phyloP scores from a whole-genome alignment of 2,329 filamentous ascomycete genomes.

The Colletotrichum zoysiae region DNA sequence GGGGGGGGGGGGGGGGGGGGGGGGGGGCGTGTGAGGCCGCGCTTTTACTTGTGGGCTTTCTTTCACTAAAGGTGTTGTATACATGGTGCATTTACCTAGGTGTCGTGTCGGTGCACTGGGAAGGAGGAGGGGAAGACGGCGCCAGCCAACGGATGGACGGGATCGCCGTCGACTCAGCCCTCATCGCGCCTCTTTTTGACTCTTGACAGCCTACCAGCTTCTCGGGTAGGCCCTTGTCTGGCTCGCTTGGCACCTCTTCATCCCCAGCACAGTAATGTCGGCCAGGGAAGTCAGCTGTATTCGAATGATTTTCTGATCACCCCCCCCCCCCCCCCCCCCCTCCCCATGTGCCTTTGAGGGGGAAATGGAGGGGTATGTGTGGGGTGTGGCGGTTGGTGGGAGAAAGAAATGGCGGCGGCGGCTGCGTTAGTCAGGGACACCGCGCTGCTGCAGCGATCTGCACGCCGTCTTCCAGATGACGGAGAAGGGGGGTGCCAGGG shows the following conservation, averaged over 20 bases:
- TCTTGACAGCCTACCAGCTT: conserved; percentile 5
- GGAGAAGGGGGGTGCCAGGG: conserved; percentile 6
- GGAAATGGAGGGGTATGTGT: neutral
- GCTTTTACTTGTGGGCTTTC: neutral
- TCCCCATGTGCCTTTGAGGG: neutral
- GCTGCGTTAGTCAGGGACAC: conserved; percentile 13
- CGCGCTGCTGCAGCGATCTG: neutral
- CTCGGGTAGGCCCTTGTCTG: neutral
- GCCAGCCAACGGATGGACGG: neutral
- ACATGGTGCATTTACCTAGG: neutral
- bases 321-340: no score
- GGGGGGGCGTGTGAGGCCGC: conserved; percentile 1
- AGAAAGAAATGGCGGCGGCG: conserved; percentile 8
- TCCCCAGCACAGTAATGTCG: no score
- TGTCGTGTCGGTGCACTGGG: neutral
- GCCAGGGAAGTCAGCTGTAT: neutral
- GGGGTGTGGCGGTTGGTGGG: neutral
- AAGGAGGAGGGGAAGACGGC: neutral
- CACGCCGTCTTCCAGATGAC: neutral
- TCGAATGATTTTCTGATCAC: neutral
- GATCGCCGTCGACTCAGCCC: conserved; percentile 5
- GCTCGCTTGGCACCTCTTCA: neutral
- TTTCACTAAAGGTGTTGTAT: neutral
- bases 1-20: neutral
- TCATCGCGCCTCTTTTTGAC: neutral